phyloP scores from a whole-genome alignment of 2,329 filamentous ascomycete genomes.

The Fusarium drepaniforme region DNA sequence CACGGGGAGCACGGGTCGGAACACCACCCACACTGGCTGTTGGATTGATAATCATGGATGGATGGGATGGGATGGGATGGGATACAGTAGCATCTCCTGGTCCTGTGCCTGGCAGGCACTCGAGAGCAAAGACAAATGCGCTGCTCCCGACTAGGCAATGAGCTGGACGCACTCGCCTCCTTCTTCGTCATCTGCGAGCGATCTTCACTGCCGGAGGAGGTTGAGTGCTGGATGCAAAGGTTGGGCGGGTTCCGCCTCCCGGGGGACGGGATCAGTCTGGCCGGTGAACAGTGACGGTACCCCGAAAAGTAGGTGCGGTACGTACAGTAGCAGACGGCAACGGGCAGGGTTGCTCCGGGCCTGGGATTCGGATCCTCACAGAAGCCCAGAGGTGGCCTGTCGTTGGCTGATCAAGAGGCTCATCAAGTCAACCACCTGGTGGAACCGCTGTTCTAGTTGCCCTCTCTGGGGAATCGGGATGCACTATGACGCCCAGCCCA shows the following conservation, averaged over 20 bases:
- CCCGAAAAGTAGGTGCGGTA: not conserved
- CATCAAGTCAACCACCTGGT: not conserved
- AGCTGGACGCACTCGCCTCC: conserved; percentile 8
- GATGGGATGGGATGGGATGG: not conserved
- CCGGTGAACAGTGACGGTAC: not conserved
- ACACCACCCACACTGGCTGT: not conserved
- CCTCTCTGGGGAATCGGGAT: not conserved
- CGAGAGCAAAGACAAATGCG: not conserved
- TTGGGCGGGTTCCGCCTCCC: conserved; percentile 7
- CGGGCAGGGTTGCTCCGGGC: not conserved
- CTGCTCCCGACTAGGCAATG: not conserved
- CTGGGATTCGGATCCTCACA: conserved; percentile 4
- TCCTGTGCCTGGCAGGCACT: not conserved
- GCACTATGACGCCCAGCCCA: conserved; percentile 5
- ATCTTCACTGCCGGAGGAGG: conserved; percentile 11
- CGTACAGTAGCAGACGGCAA: not conserved
- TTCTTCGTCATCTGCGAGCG: not conserved
- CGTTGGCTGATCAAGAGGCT: not conserved
- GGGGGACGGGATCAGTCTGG: conserved; percentile 14
- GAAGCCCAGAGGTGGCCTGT: not conserved
- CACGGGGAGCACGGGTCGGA: not conserved
- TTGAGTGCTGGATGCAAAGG: not conserved
- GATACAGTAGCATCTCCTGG: not conserved
- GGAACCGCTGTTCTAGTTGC: conserved; percentile 1
- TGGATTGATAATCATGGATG: conserved; percentile 5